Percentiles rank a stretch among this genome's conserved stretches.
These are phyloP conservation scores for Botryosphaeria agaves DNA, from an alignment of 2,329 filamentous ascomycete genomes.

Conservation along the genomic window DNA sequence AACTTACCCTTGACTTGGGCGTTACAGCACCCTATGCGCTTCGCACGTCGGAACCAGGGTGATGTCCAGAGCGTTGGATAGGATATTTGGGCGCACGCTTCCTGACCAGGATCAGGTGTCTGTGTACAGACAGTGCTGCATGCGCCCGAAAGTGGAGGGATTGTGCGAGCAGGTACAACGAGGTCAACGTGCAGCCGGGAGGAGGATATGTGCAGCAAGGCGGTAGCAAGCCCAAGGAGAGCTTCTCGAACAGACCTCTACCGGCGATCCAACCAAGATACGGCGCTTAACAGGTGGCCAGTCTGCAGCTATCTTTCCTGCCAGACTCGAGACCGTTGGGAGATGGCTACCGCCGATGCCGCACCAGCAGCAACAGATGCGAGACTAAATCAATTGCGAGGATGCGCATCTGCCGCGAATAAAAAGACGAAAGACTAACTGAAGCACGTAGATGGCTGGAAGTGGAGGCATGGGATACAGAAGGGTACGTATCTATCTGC, in stretches of 20 bases:
- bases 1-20: conserved; percentile 20
- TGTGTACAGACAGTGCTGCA: conserved; percentile 21
- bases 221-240: conserved; percentile 1
- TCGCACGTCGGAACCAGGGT: conserved; percentile 1
- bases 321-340: not conserved
- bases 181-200: conserved; percentile 14
- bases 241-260: not conserved
- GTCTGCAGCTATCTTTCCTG: not conserved
- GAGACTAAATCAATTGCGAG: not conserved
- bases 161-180: conserved; percentile 11
- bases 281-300: not conserved
- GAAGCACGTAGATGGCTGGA: not conserved
- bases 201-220: conserved; percentile 1
- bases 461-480: not conserved
- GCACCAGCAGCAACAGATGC: not conserved
- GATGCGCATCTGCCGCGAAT: not conserved
- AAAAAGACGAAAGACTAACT: not conserved
- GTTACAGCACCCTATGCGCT: conserved; percentile 19
- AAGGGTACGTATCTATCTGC: too few species aligned
- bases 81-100: conserved; percentile 12
- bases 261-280: too few species aligned
- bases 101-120: conserved; percentile 16
- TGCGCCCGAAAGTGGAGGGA: conserved; percentile 20
- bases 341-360: not conserved
- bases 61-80: not conserved